Evolutionary conservation across 148 eudicot genomes (phyloP), one percentile per base, ranked within the genome.

Genomic region (Chenopodium formosanum): DNA sequence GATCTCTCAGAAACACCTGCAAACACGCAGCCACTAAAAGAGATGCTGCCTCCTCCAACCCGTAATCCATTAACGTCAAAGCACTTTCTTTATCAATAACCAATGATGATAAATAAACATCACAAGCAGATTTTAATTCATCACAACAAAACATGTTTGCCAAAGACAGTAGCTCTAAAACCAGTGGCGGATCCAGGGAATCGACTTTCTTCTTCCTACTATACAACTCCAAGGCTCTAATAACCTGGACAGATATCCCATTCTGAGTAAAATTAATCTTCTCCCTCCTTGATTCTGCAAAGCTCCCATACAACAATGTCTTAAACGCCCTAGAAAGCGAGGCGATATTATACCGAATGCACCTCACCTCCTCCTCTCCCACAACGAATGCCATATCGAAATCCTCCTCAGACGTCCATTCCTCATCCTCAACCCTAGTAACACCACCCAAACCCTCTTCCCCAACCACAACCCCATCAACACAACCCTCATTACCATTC

Each of bases 131-230:
- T 78, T 94, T 94, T 75, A 94, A 87, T 23, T 89, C 94, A 85
- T 94, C 98, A 78, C 94, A 94, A 76, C 94, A 94, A 78, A 90
- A 93, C 87, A 74, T 88, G 79, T 91, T 91, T 4, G 98, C 91
- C 68, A 93, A 85, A 11, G 87, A 82, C 32, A 94, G 87, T 48
- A 94, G 82, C 88, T 94, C 98, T 81, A 94, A 86, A n/a, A 91
- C 91, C 34, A 85, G 76, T 73, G 74, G 76, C 1, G 92, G 91
- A 53, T 89, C 83, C 76, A 83, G 84, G 2, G 79, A 87, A 80
- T 84, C 90, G 77, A 93, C 52, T 17, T 80, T 94, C 73, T 83
- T 88, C 40, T 83, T 88, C 87, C 94, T 93, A 82, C 98, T 93
- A 82, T 90, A 94, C 67, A 87, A 84, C 70, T 91, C 94, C 72